Evolutionary conservation across 805 yeast species (phyloP), one percentile per base, ranked within the genome.

Genomic region (Wickerhamomyces rabaulensis): DNA sequence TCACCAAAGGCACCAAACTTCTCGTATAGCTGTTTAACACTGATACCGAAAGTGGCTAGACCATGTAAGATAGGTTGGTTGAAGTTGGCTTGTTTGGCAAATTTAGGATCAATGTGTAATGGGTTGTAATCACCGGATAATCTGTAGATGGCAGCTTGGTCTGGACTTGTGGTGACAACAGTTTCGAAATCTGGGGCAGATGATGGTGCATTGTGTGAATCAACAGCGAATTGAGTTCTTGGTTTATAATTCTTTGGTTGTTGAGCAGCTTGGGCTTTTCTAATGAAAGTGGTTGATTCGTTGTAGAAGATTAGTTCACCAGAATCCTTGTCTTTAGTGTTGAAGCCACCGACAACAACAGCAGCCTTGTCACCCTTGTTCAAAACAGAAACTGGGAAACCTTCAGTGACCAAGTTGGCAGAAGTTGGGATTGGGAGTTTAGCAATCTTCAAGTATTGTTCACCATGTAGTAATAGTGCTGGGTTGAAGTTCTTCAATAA

Each of bases 61-160:
- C 99, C 99, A 69, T 92, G 99, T 54, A 92, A 76, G 56, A 92
- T 92, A 42, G 99, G 99, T 46, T 72, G 70, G 42, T 80, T 81
- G 65, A 92, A 92, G 51, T 84, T 85, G 41, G 92, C 97, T 47
- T 87, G 87, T 52, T 82, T 79, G 15, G 98, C 97, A 68, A 91
- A 85, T 26, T 65, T 73, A 17, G 98, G 97, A 69, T 92, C 98
- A 63, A 92, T 84, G 71, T 91, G 99, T 57, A 92, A 76, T 50
- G 99, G 99, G 67, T 92, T 92, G 66, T 82, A 83, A 72, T 92
- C 99, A 45, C 97, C 98, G 51, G 92, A 84, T 51, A 92, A 73
- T 65, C 99, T 80, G 72, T 92, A 92, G 46, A 91, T 68, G 4
- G 96, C 88, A 40, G 97, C 97, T 65, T 82, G 89, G 64, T 90